Conservation (phyloP, 2,329 filamentous ascomycete genomes). For the Lithohypha guttulata region DNA sequence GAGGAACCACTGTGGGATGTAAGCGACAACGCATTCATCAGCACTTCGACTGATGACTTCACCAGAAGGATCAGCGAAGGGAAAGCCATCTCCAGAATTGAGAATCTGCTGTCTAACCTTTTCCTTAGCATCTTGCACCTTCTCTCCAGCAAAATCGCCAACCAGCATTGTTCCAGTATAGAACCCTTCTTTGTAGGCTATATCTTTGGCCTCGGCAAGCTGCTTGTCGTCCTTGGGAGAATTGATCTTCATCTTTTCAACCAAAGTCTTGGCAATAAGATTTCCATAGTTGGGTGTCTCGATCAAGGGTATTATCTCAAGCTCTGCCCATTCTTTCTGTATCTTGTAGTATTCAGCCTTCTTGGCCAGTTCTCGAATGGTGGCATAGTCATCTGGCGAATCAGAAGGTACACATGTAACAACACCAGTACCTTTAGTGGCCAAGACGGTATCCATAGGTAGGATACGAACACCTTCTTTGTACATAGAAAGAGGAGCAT, state of each 20-base stretch:
- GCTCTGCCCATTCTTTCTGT: slow-evolving; percentile 88
- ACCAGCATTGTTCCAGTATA: slow-evolving; percentile 87
- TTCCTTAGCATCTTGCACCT: slow-evolving; percentile 76
- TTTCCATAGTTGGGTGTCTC: slow-evolving; percentile 80
- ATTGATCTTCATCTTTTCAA: slow-evolving; percentile 90
- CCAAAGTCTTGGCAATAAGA: slow-evolving; percentile 68
- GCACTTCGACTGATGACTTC: slow-evolving; percentile 79
- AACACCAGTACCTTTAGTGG: slow-evolving; percentile 90
- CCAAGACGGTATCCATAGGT: slow-evolving; percentile 88
- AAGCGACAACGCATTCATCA: slow-evolving; percentile 85
- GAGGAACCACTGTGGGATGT: slow-evolving; percentile 95
- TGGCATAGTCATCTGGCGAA: slow-evolving; percentile 90
- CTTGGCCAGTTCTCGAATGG: slow-evolving; percentile 75
- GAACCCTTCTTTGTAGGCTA: slow-evolving; percentile 94
- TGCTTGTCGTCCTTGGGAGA: slow-evolving; percentile 91
- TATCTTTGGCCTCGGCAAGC: slow-evolving; percentile 85
- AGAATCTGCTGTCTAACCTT: slow-evolving; percentile 72
- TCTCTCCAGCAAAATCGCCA: slow-evolving; percentile 77
- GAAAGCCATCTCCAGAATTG: slow-evolving; percentile 68
- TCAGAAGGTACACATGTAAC: slow-evolving; percentile 94
- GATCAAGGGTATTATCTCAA: slow-evolving; percentile 82
- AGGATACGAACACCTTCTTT: slow-evolving; percentile 74
- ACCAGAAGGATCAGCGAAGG: slow-evolving; percentile 86
- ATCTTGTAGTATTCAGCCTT: slow-evolving; percentile 96
- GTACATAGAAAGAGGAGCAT: slow-evolving; percentile 81